Base-by-base conservation (phyloP, 768 basidiomycete genomes). In the Pleurotus pulmonarius region DNA sequence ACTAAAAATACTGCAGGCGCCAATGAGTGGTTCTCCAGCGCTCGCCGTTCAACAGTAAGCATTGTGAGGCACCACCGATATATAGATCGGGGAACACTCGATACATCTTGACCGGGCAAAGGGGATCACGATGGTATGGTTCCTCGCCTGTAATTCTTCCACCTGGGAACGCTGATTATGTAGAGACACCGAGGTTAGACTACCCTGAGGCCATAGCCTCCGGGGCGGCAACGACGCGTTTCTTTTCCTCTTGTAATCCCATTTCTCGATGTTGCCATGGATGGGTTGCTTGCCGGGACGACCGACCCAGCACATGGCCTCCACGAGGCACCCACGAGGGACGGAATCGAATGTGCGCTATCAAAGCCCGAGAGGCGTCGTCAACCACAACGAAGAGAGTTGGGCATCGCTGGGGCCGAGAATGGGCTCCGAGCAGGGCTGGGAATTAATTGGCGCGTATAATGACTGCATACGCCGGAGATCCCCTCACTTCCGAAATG, bases 401-500 rank as follows among this genome's bases (percentile, higher is more conserved):
- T 20, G 22, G 15, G 20, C 25, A n/a, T 29, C 29, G 22, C 22
- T 12, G 39, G 37, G 39, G 15, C 48, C 15, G 49, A 37, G 49
- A 34, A 53, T 38, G 51, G 34, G 16, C 51, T 41, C 51, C 38
- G 39, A 41, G 51, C 37, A 39, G 52, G 53, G 49, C 56, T 52
- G 46, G 37, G 51, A 58, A 57, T 46, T 47, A 57, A 52, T 60
- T 59, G 51, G 39, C 51, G 51, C 38, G 51, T 46, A 55, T 57
- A 59, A 52, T 66, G 60, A 68, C 67, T 64, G 22, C 38, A 53
- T 53, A 65, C 9, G 66, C 62, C 72, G 73, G 72, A 73, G 72
- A 74, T 74, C 68, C 63, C 64, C 68, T 69, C 64, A 61, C 69
- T 62, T 66, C 74, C 73, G 71, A 71, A 72, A 73, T 69, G 70